A percentile compares a stretch with the other conserved stretches of the same genome.
Conservation (phyloP, 1,284 basidiomycete species). For the Schizophyllum amplum region DNA sequence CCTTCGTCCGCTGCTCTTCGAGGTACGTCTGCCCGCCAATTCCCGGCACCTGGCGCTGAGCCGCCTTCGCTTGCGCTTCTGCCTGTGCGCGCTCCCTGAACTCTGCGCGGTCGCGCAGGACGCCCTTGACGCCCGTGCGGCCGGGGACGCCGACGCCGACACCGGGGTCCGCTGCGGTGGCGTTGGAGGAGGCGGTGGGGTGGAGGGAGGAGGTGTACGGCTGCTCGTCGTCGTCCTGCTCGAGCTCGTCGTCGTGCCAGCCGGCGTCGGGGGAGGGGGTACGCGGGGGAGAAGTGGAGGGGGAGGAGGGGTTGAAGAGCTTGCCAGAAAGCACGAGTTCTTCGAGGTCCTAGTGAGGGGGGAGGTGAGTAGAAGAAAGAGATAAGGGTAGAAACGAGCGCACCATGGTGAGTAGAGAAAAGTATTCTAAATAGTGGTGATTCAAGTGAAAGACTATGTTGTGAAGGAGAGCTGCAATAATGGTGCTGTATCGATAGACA, state of each 20-base stretch:
- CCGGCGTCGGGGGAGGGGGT: conserved; percentile 38
- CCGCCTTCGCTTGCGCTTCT: conserved; percentile 34
- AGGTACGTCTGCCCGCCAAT: conserved; percentile 60
- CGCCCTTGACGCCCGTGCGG: conserved; percentile 77
- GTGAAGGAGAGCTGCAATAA: too few species aligned
- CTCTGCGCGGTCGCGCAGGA: conserved; percentile 70
- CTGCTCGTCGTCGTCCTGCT: conserved; percentile 21
- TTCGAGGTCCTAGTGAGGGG: conserved; percentile 41
- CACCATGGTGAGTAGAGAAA: too few species aligned
- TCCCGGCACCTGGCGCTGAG: neutral
- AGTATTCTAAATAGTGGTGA: too few species aligned
- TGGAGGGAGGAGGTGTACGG: neutral
- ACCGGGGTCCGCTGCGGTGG: conserved; percentile 23
- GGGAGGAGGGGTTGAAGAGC: conserved; percentile 52
- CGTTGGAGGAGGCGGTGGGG: conserved; percentile 16
- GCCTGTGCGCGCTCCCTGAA: conserved; percentile 45
- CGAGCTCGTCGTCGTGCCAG: conserved; percentile 39
- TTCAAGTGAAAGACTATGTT: too few species aligned
- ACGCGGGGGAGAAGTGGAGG: conserved; percentile 49
- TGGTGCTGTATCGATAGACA: too few species aligned
- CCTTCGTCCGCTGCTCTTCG: conserved; percentile 61
- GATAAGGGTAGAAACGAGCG: neutral
- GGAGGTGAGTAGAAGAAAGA: neutral
- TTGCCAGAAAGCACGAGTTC: conserved; percentile 72
- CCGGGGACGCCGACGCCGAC: conserved; percentile 75